Evolutionary conservation across 768 basidiomycete genomes (phyloP).

Genomic region (Russula vinacea): DNA sequence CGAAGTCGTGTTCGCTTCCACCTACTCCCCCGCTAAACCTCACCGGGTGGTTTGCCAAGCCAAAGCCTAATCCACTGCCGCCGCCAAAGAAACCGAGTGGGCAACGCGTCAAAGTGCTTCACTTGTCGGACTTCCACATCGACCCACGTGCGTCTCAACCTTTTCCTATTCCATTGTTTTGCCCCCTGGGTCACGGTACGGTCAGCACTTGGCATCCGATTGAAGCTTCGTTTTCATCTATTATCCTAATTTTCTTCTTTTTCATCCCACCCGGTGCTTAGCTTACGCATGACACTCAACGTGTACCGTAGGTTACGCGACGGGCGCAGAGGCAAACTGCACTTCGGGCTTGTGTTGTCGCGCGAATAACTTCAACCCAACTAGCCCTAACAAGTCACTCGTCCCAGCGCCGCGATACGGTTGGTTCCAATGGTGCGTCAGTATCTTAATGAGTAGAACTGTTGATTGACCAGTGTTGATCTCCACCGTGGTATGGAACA

Average conservation of each 20-base stretch:
- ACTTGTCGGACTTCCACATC: constrained; percentile 74
- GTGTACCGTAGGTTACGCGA: constrained; percentile 53
- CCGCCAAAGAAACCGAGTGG: constrained; percentile 56
- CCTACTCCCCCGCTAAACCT: constrained; percentile 59
- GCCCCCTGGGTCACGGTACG: no score
- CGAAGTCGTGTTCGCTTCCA: constrained; percentile 50
- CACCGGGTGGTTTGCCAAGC: constrained; percentile 70
- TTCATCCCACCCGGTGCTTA: not conserved
- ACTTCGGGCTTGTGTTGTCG: constrained; percentile 66
- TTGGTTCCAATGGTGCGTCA: constrained; percentile 52
- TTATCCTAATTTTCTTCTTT: not conserved
- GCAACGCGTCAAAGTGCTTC: constrained; percentile 65
- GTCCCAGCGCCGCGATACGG: constrained; percentile 68
- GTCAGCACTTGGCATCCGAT: not conserved
- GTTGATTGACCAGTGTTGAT: not conserved
- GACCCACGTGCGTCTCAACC: constrained; percentile 55
- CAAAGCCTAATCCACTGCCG: constrained; percentile 70
- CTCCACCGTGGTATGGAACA: not conserved
- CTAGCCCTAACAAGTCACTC: constrained; percentile 50
- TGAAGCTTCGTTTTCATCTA: not conserved
- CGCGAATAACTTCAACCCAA: constrained; percentile 46
- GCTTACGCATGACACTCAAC: not conserved
- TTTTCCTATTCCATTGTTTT: not conserved
- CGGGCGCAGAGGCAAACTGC: constrained; percentile 70
- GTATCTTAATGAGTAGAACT: not conserved